Conservation (phyloP, 2,329 filamentous ascomycete species). For the Nemania abortiva region DNA sequence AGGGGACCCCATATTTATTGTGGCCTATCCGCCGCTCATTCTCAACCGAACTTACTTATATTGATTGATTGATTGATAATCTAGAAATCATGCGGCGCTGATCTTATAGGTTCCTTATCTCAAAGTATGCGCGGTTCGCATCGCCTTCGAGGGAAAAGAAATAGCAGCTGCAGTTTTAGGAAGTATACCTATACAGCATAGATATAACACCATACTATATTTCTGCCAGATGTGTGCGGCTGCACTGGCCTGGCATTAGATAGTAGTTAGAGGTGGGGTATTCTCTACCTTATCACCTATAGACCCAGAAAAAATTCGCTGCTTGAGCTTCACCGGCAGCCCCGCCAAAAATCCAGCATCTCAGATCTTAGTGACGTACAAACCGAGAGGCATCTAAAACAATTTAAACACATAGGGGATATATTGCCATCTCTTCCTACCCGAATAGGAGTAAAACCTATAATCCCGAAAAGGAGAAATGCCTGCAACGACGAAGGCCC, state of each 20-base stretch:
- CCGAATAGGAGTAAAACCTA: background rate
- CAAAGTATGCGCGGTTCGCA: background rate
- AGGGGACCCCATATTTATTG: constrained; percentile 12
- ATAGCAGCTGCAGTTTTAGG: background rate
- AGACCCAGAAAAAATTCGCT: constrained; percentile 29
- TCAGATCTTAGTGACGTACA: constrained; percentile 22
- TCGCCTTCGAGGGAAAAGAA: background rate
- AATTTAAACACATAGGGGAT: background rate
- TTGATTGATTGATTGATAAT: constrained; percentile 23
- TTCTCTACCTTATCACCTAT: background rate
- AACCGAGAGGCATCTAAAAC: background rate
- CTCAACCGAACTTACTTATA: background rate
- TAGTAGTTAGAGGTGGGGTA: background rate
- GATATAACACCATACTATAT: background rate
- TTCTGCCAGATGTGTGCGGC: constrained; percentile 21
- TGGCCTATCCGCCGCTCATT: background rate
- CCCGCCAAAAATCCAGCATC: constrained; percentile 32
- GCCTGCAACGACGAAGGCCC: constrained; percentile 44
- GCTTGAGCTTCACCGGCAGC: constrained; percentile 24
- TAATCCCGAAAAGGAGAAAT: constrained; percentile 34
- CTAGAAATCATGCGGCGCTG: constrained; percentile 6
- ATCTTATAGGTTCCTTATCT: background rate
- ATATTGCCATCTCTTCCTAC: background rate
- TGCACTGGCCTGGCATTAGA: constrained; percentile 11
- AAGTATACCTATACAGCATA: too few species aligned